These are phyloP conservation scores for Paramecium tetraurelia DNA, from an alignment of 73 alveolate species.

Conservation along the genomic window DNA sequence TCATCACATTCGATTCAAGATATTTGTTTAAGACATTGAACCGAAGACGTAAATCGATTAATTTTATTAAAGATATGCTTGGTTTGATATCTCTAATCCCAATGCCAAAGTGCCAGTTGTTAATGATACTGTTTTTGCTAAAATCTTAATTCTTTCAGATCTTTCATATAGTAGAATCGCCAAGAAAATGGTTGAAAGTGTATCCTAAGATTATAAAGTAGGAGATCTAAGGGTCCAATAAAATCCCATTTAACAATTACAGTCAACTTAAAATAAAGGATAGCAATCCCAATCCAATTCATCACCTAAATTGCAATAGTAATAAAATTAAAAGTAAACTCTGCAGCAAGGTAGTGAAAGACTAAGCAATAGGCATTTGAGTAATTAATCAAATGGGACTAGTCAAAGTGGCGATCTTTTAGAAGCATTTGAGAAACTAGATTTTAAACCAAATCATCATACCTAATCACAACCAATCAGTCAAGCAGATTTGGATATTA, in stretches of 20 bases:
- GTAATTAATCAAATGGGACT: not conserved
- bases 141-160: not conserved
- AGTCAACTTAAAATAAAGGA: not conserved
- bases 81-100: constrained; percentile 24
- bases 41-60: not conserved
- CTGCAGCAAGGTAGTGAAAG: not conserved
- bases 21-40: not conserved
- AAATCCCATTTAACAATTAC: not conserved
- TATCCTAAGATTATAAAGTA: not conserved
- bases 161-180: not conserved
- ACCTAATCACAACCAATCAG: constrained; percentile 25
- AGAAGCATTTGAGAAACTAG: constrained; percentile 27
- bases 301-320: not conserved
- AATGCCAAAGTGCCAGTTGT: constrained; percentile 2
- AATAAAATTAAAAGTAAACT: not conserved
- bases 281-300: not conserved
- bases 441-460: not conserved
- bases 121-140: not conserved
- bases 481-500: not conserved
- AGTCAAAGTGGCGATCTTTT: not conserved
- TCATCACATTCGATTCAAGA: constrained; percentile 5
- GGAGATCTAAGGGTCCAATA: not conserved
- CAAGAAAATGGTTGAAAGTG: not conserved
- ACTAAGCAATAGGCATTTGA: not conserved
- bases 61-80: not conserved